phyloP scores from a whole-genome alignment of 805 yeast species.

The Scheffersomyces ergatensis region DNA sequence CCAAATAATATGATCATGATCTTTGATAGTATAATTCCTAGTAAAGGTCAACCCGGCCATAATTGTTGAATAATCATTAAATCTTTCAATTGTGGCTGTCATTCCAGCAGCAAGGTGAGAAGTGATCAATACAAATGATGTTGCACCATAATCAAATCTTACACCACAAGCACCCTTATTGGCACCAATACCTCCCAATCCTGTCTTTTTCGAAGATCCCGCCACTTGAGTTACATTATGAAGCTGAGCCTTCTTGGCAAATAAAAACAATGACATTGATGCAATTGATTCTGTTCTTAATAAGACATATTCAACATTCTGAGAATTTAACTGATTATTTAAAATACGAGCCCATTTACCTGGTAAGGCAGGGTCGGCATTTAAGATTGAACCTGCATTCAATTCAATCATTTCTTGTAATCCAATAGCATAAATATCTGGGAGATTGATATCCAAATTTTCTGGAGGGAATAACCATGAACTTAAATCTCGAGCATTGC shows the following conservation, averaged over 20 bases:
- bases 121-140: slow-evolving; percentile 80
- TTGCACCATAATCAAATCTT: slow-evolving; percentile 75
- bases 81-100: slow-evolving; percentile 77
- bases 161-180: slow-evolving; percentile 97
- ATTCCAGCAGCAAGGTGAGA: slow-evolving; percentile 95
- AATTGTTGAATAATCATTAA: slow-evolving; percentile 76
- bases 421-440: slow-evolving; percentile 87
- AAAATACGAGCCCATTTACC: slow-evolving; percentile 76
- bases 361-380: slow-evolving; percentile 78
- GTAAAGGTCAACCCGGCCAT: slow-evolving; percentile 74
- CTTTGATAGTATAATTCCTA: slow-evolving; percentile 66
- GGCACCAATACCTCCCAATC: slow-evolving; percentile 95
- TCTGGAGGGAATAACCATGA: slow-evolving; percentile 80
- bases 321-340: slow-evolving; percentile 55
- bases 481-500: slow-evolving; percentile 48
- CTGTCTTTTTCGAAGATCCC: slow-evolving; percentile 94
- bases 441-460: slow-evolving; percentile 38
- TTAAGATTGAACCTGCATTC: slow-evolving; percentile 85
- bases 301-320: slow-evolving; percentile 49
- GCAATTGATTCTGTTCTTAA: slow-evolving; percentile 75
- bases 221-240: slow-evolving; percentile 71
- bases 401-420: slow-evolving; percentile 93
- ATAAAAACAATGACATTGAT: slow-evolving; percentile 61
- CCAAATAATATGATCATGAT: slow-evolving; percentile 85
- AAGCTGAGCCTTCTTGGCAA: slow-evolving; percentile 44